phyloP scores from a whole-genome alignment of 1,284 basidiomycete genomes.

The Ustilago curta region DNA sequence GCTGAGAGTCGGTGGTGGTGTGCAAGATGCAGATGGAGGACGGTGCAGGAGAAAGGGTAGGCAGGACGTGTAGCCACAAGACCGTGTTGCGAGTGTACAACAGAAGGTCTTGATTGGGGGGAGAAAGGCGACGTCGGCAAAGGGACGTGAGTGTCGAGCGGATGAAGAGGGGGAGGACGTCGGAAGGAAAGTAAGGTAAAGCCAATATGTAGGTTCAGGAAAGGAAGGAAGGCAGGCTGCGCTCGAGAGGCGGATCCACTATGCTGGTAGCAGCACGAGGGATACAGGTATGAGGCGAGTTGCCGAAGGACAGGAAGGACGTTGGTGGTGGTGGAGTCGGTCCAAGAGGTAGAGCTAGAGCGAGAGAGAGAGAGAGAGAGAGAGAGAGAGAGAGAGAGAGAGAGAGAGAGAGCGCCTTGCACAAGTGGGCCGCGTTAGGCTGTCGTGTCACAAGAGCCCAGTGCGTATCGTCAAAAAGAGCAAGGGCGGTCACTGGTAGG shows the following conservation, averaged over 20 bases:
- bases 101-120: slow-evolving; percentile 6
- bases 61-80: neutral
- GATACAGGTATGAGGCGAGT: neutral
- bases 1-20: neutral
- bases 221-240: neutral
- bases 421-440: neutral
- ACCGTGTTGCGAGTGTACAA: slow-evolving; percentile 13
- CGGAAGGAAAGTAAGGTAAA: slow-evolving; percentile 2
- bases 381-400: too few relatives aligned
- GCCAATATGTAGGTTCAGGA: slow-evolving; percentile 28
- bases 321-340: too few relatives aligned
- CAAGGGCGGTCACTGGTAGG: too few relatives aligned
- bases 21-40: slow-evolving; percentile 5
- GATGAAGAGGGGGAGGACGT: neutral
- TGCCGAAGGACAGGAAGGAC: neutral
- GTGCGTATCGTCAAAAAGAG: too few relatives aligned
- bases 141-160: too few relatives aligned
- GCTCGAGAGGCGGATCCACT: neutral
- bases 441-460: too few relatives aligned
- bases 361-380: too few relatives aligned
- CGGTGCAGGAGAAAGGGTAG: slow-evolving; percentile 7
- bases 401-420: too few relatives aligned
- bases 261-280: slow-evolving; percentile 2
- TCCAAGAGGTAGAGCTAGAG: neutral
- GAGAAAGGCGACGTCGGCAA: too few relatives aligned